Evolutionary conservation across 1,284 basidiomycete species (phyloP), one percentile per base, ranked within the genome.

Genomic region (Pterulicium gracile): DNA sequence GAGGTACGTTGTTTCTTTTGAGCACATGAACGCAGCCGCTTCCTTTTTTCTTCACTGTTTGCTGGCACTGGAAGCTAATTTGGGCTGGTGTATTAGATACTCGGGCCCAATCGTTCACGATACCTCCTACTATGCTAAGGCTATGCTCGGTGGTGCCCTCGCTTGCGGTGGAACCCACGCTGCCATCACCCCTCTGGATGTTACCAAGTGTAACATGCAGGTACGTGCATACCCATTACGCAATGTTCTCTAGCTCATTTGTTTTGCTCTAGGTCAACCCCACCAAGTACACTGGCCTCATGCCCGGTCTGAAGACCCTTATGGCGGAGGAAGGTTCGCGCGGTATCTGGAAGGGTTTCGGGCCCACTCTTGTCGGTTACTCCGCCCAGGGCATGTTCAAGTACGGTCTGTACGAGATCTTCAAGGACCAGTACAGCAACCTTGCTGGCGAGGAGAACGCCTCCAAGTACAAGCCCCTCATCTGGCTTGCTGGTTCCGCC

Each of bases 141-240:
- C 79, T 61, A 79, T 87, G 79, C 73, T 97, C 53, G 92, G 91
- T 60, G 92, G 93, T 80, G 77, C 79, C 55, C 77, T 95, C 56
- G 91, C 93, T 52, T 97, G 93, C 61, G 90, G 92, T 70, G 49
- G 93, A 65, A 96, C 93, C 56, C 93, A 97, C 67, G 93, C 92
- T 50, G 89, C 85, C 58, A 82, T 93, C 59, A 94, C 91, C 36
- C 90, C 90, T 51, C 80, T 95, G 58, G 91, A 95, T 73, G 90
- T 94, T 57, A 87, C 89, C 60, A 96, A 97, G 77, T 96, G 93
- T 65, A 90, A 94, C 73, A 96, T 97, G 83, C 93, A 97, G 83
- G 90, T 90, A 44, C 58, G 82, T 68, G n/a, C 15, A 7, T 5
- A 13, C 62, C 60, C 63, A 59, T 62, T 47, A 34, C 44, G 35